Percentiles rank a stretch among this genome's conserved stretches.
phyloP scores from a whole-genome alignment of 1,284 basidiomycete genomes.

The Microbotryum violaceum region DNA sequence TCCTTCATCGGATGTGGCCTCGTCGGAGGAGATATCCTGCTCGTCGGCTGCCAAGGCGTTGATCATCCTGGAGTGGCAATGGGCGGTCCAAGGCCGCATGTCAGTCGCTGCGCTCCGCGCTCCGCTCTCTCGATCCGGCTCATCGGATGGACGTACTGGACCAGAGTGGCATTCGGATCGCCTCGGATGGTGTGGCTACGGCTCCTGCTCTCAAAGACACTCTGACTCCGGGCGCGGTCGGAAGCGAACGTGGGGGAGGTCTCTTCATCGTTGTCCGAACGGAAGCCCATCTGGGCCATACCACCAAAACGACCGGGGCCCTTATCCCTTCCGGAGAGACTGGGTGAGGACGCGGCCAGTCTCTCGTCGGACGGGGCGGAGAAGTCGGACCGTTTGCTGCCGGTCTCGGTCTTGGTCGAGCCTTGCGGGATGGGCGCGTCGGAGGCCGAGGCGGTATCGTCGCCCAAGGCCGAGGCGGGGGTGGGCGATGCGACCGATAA shows the following conservation, averaged over 20 bases:
- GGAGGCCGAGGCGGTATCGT: no score
- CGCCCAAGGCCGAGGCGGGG: no score
- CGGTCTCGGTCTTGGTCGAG: no score
- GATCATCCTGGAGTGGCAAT: slow-evolving; percentile 18
- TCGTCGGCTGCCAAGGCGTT: slow-evolving; percentile 26
- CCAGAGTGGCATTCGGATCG: background rate
- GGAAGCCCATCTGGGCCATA: slow-evolving; percentile 14
- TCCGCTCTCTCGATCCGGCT: background rate
- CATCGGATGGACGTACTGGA: background rate
- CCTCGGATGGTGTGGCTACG: background rate
- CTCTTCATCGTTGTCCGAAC: background rate
- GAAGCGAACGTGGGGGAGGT: background rate
- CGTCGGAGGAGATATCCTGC: background rate
- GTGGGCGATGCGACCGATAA: no score
- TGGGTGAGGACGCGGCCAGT: background rate
- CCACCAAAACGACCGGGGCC: slow-evolving; percentile 19
- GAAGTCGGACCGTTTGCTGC: no score
- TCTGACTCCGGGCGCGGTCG: background rate
- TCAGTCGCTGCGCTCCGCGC: background rate
- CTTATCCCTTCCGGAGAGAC: slow-evolving; percentile 11
- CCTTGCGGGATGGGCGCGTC: no score
- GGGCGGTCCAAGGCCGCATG: no score
- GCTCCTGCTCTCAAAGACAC: background rate
- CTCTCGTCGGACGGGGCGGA: no score
- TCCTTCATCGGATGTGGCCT: background rate